Evolutionary conservation across 2,329 filamentous ascomycete genomes (phyloP), one percentile per base, ranked within the genome.

Genomic region (Periglandula ipomoeae): DNA sequence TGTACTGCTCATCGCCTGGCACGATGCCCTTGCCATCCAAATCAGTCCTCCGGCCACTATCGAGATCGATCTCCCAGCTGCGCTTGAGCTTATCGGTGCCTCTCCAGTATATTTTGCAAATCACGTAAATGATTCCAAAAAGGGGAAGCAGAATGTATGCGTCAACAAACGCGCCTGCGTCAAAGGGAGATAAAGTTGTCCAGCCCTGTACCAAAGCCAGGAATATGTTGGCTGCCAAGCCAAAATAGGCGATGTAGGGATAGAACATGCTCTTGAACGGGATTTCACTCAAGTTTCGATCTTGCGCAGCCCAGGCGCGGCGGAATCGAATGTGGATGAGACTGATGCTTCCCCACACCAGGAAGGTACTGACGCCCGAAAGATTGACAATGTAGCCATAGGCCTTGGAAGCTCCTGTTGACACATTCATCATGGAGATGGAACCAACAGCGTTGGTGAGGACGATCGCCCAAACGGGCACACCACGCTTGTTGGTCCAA

Each of bases 381-480:
- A 87, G 69, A 57, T 85, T 86, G 58, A 87, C 79, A 50, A 88
- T 85, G 63, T 86, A 86, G 6, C 63, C 64, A 60, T 86, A 88
- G 0, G 82, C 82, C 52, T 76, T 72, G 39, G 76, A 73, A 0
- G 82, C 82, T 7, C 82, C 82, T 0, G 82, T 84, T 34, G 75
- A 82, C 30, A 85, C 66, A 56, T 87, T 87, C 79, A 87, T 85
- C 75, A 87, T 79, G n/a, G 80, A 79, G n/a, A 88, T 66, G 4
- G 81, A 74, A 9, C 84, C 85, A 48, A 85, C 83, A 1, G 81
- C 67, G 53, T 89, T 89, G 13, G 86, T 84, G 44, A 88, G 71
- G 2, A 86, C 59, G 39, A 90, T 75, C 56, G 65, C 85, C 63
- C 63, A 76, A 57, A 76, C 76, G 2, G 78, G 78, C 4, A 81